These are phyloP conservation scores for Dioszegia hungarica DNA, from an alignment of 768 basidiomycete species.

Conservation along the genomic window DNA sequence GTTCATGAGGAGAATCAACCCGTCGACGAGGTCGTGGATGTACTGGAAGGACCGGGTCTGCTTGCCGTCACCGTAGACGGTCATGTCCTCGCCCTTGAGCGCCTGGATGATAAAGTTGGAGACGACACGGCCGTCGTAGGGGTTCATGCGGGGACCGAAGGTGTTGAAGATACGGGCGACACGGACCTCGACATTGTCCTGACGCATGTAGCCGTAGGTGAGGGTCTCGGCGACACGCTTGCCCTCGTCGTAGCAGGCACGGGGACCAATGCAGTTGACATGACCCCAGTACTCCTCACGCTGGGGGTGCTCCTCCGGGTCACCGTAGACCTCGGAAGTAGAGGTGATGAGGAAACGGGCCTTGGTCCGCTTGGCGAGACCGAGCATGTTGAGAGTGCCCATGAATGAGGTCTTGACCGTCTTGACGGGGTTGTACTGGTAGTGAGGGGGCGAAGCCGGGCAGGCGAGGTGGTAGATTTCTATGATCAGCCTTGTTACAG, in stretches of 20 bases:
- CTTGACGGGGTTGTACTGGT: slow-evolving; percentile 96
- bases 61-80: slow-evolving; percentile 87
- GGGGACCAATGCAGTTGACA: slow-evolving; percentile 96
- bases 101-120: slow-evolving; percentile 99
- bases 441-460: slow-evolving; percentile 93
- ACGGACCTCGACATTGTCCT: slow-evolving; percentile 90
- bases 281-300: slow-evolving; percentile 96
- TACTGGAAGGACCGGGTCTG: slow-evolving; percentile 92
- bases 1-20: slow-evolving; percentile 69
- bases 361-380: slow-evolving; percentile 92
- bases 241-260: slow-evolving; percentile 99
- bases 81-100: slow-evolving; percentile 91
- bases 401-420: slow-evolving; percentile 98
- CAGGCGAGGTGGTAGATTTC: slow-evolving; percentile 99
- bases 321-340: slow-evolving; percentile 97
- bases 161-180: slow-evolving; percentile 96
- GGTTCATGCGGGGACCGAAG: slow-evolving; percentile 63
- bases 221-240: slow-evolving; percentile 98
- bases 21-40: slow-evolving; percentile 94
- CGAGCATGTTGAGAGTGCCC: slow-evolving; percentile 98
- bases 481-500: slow-evolving; percentile 44
- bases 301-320: slow-evolving; percentile 97
- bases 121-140: slow-evolving; percentile 92
- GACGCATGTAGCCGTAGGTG: slow-evolving; percentile 91
- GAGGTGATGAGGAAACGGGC: slow-evolving; percentile 93